phyloP scores from a whole-genome alignment of 129 eudicot genomes.

The Mikania micrantha region DNA sequence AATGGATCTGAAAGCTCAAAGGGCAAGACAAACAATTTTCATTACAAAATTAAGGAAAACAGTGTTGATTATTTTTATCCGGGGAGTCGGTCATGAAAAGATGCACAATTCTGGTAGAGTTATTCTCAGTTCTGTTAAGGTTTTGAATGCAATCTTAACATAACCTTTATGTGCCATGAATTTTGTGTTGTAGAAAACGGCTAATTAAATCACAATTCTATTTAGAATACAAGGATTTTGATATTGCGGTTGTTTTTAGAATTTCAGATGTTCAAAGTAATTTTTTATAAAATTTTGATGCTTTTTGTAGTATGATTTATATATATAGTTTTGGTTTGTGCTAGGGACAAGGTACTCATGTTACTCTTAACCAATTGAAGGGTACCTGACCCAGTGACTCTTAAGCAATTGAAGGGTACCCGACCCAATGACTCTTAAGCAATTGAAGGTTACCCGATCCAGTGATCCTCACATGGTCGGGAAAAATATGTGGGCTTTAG shows the following conservation, averaged over 20 bases:
- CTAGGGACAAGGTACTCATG: too few species aligned
- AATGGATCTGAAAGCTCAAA: conserved; percentile 17
- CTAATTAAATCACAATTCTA: background rate
- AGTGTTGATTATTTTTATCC: conserved; percentile 64
- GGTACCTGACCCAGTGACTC: too few species aligned
- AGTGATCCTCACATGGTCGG: too few species aligned
- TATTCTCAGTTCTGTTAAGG: background rate
- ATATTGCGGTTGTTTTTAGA: background rate
- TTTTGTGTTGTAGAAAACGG: background rate
- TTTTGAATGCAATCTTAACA: conserved; percentile 6
- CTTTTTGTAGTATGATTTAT: background rate
- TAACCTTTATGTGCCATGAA: background rate
- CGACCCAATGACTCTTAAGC: too few species aligned
- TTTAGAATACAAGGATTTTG: background rate
- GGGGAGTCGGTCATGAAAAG: conserved; percentile 46
- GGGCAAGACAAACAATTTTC: conserved; percentile 50
- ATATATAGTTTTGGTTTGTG: too few species aligned
- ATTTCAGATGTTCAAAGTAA: background rate
- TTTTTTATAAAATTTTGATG: background rate
- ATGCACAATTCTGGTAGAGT: background rate
- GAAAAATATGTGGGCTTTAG: too few species aligned
- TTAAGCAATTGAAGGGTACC: too few species aligned
- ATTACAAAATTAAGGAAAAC: conserved; percentile 54
- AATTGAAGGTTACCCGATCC: too few species aligned
- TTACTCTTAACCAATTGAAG: too few species aligned